These are phyloP conservation scores for Cladophialophora carrionii DNA, from an alignment of 2,329 filamentous ascomycete genomes.

Conservation along the genomic window DNA sequence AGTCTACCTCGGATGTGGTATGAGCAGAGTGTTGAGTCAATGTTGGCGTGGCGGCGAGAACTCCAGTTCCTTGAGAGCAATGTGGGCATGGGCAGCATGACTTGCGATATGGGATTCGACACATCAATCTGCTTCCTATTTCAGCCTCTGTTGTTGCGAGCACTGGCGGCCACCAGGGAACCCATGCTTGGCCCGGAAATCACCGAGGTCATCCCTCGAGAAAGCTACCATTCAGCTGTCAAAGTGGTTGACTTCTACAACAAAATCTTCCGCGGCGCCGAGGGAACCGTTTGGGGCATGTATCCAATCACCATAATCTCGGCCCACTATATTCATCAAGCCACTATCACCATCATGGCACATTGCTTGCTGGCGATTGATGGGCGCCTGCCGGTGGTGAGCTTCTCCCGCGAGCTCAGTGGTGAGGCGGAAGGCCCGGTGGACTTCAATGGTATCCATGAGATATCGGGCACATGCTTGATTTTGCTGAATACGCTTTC, in stretches of 20 bases:
- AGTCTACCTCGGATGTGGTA: conserved; percentile 40
- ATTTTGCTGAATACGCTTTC: conserved; percentile 37
- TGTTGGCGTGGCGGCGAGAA: conserved; percentile 38
- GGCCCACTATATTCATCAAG: conserved; percentile 43
- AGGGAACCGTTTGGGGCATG: conserved; percentile 39
- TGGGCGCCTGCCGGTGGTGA: conserved; percentile 37
- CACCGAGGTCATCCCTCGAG: conserved; percentile 36
- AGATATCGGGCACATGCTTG: conserved; percentile 39
- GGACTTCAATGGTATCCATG: conserved; percentile 38
- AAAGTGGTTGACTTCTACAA: conserved; percentile 42
- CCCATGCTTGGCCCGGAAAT: conserved; percentile 30
- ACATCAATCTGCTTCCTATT: conserved; percentile 43
- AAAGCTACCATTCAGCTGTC: conserved; percentile 41
- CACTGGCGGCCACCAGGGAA: conserved; percentile 35
- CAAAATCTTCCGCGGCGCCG: conserved; percentile 41
- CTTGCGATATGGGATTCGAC: conserved; percentile 43
- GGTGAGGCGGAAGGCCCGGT: conserved; percentile 34
- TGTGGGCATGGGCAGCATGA: conserved; percentile 41
- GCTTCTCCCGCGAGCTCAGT: conserved; percentile 34
- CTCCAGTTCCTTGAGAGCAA: conserved; percentile 31
- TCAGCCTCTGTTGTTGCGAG: conserved; percentile 41
- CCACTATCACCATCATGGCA: conserved; percentile 41
- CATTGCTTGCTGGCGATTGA: conserved; percentile 42
- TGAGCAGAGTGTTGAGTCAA: conserved; percentile 38
- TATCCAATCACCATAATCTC: conserved; percentile 43